Evolutionary conservation across 805 yeast species (phyloP), one percentile per base, ranked within the genome.

Genomic region (Hagleromyces aurorensis): DNA sequence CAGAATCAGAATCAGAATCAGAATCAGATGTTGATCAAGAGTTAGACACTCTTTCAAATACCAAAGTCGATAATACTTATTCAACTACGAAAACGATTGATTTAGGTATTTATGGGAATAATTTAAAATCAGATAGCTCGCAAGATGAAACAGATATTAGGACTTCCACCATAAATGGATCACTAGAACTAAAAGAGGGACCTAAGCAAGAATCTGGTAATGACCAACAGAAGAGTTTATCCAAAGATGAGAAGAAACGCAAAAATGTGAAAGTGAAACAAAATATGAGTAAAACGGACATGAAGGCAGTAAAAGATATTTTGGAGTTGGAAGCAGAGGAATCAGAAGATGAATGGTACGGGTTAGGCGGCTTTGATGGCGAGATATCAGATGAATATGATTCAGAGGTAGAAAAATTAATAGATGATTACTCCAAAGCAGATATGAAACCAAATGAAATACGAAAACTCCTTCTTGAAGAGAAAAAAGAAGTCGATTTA

Each of bases 301-400:
- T 78, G 62, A 79, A 70, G 38, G 59, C 68, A 16, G 41, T 75
- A 12, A 65, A 65, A 30, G 64, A 70, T 15, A 67, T 83, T 31
- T 63, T 82, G 50, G 89, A 83, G 45, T 77, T 79, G 27, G 91
- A 82, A 61, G 94, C 94, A 24, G 86, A 72, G 43, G 94, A 83
- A 59, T 80, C 91, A 20, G 93, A 83, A 37, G 94, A 83, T 62
- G 94, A 83, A 60, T 83, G 85, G 82, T 70, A 70, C 28, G 93
- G 91, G 3, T 45, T 79, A 27, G 91, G 89, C 40, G 93, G 93
- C 36, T 62, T 48, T 5, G 87, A 79, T 42, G 80, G 76, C 7
- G 65, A 63, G 29, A 40, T 43, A n/a, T 48, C 56, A 3, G 64
- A 61, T 25, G 72, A 62, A 23, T 78, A 75, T 30, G 73, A 81